These are phyloP conservation scores for Thecaphora thlaspeos DNA, from an alignment of 1,284 basidiomycete genomes.

Conservation along the genomic window DNA sequence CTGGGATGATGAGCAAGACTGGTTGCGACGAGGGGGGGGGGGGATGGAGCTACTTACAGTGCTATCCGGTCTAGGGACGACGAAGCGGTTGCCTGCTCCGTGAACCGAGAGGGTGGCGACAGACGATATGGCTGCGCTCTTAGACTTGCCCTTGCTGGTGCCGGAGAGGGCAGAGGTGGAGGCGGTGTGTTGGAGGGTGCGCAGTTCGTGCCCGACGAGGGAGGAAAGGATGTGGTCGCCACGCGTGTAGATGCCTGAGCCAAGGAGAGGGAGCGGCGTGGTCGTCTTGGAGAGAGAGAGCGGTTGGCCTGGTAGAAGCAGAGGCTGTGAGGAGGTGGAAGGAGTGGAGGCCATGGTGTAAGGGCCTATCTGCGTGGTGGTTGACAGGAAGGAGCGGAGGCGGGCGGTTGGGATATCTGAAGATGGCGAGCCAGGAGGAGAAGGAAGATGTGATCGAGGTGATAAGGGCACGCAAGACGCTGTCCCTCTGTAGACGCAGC, in stretches of 20 bases:
- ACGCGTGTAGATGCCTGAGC: conserved; percentile 39
- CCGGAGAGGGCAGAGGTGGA: neutral
- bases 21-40: too few species aligned
- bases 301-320: conserved; percentile 42
- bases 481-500: too few species aligned
- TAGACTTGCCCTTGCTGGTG: neutral
- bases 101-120: conserved; percentile 5
- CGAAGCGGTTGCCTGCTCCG: conserved; percentile 33
- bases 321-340: conserved; percentile 7
- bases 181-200: conserved; percentile 3
- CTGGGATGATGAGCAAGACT: too few species aligned
- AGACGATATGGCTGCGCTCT: neutral
- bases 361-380: conserved; percentile 15
- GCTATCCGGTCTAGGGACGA: conserved; percentile 43
- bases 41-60: conserved; percentile 12
- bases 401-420: too few species aligned
- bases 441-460: too few species aligned
- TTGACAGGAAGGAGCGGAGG: too few species aligned
- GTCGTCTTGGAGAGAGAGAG: conserved; percentile 9
- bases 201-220: conserved; percentile 34
- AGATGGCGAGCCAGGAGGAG: too few species aligned
- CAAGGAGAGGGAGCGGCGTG: conserved; percentile 18
- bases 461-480: too few species aligned
- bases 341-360: conserved; percentile 1
- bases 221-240: conserved; percentile 44